Base-by-base conservation (phyloP, 768 basidiomycete genomes). In the Agaricus blazei region DNA sequence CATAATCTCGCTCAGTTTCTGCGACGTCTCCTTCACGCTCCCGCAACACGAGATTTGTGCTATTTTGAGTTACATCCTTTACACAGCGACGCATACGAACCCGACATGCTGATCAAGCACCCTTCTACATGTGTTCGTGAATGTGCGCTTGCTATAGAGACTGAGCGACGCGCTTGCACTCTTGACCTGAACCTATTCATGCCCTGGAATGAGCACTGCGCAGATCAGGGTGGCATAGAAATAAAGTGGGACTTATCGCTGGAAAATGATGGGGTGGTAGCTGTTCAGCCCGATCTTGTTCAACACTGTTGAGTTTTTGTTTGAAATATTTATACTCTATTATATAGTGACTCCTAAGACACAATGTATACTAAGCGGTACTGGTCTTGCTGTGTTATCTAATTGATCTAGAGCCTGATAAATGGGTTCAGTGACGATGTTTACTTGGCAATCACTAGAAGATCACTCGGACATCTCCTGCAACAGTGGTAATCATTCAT, bases 51-150 rank as follows among this genome's bases (percentile, higher is more conserved):
- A 4, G 12, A 29, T 19, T 27, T 54, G 24, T 34, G 34, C 2
- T 24, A n/a, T 15, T 54, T 54, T 36, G 37, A 54, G 6, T 23
- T 54, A 2, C 38, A 37, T 38, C 45, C 44, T 11, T 7, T 54
- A 3, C 15, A 26, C 38, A 12, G 12, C 11, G 36, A 40, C 23
- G 26, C 29, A 7, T 42, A 15, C n/a, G 5, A 27, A 31, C 7
- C 4, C 34, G 12, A 46, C 12, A n/a, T 34, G 14, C n/a, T 54
- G 23, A 26, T n/a, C 12, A 47, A 47, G 27, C 44, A 54, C 15
- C 52, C 52, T 40, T 44, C 52, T 3, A 23, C 38, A n/a, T 47
- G 52, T 15, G 36, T 54, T 27, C 44, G 52, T 4, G 52, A 54
- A 4, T 26, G 29, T 4, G 45, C 14, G 6, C 5, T 15, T 9